Conservation (phyloP, 768 basidiomycete genomes). For the Calocybe gangraenosa region DNA sequence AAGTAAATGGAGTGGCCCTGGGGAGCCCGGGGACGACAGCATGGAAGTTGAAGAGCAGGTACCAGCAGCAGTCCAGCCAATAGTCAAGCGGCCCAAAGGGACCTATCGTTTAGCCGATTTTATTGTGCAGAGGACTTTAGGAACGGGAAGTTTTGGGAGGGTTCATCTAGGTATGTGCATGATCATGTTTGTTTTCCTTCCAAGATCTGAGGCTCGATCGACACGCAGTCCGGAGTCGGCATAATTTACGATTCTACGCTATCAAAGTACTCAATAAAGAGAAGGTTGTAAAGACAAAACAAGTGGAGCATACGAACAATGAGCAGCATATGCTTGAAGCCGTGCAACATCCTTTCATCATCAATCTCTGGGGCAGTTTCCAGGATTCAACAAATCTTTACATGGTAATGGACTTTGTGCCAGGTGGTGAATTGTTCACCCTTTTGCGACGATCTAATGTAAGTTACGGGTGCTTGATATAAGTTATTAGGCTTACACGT, state of each 20-base stretch:
- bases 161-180: slow-evolving; percentile 71
- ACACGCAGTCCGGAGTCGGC: slow-evolving; percentile 74
- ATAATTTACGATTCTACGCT: slow-evolving; percentile 94
- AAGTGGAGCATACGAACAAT: slow-evolving; percentile 96
- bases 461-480: slow-evolving; percentile 23
- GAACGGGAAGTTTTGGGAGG: slow-evolving; percentile 97
- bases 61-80: slow-evolving; percentile 15
- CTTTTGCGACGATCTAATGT: slow-evolving; percentile 88
- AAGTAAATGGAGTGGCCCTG: slow-evolving; percentile 42
- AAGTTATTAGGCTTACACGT: slow-evolving; percentile 12
- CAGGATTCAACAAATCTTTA: slow-evolving; percentile 92
- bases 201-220: slow-evolving; percentile 6
- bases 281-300: slow-evolving; percentile 87
- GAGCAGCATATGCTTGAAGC: slow-evolving; percentile 84
- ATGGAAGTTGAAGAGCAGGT: slow-evolving; percentile 27
- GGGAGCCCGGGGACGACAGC: slow-evolving; percentile 31
- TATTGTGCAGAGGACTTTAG: slow-evolving; percentile 76
- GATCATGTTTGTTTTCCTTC: slow-evolving; percentile 7
- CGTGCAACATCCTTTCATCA: slow-evolving; percentile 89
- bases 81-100: slow-evolving; percentile 51
- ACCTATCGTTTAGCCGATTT: slow-evolving; percentile 75
- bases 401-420: slow-evolving; percentile 97
- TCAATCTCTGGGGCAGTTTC: slow-evolving; percentile 95
- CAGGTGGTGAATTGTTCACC: slow-evolving; percentile 96
- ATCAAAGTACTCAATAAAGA: slow-evolving; percentile 95